Evolutionary conservation across 2,329 filamentous ascomycete species (phyloP).

Genomic region (Aspergillus unguis): DNA sequence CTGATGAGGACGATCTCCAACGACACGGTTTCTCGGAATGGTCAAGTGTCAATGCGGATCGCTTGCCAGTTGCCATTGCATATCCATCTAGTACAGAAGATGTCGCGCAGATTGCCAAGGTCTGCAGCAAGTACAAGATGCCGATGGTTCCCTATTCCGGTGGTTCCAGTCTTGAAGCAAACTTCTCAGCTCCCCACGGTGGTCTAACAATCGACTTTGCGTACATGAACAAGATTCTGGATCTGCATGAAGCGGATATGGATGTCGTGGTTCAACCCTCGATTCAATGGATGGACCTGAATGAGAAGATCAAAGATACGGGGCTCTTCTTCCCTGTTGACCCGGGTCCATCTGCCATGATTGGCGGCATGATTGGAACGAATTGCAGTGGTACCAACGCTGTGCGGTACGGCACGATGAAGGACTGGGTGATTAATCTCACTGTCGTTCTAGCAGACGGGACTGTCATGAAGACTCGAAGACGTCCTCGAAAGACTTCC

Average conservation of each 20-base stretch:
- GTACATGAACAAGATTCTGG: constrained; percentile 77
- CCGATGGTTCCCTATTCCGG: constrained; percentile 86
- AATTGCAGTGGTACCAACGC: constrained; percentile 64
- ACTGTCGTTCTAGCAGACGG: constrained; percentile 70
- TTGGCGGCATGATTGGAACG: constrained; percentile 63
- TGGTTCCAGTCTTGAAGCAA: constrained; percentile 81
- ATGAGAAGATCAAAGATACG: constrained; percentile 67
- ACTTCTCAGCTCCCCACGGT: constrained; percentile 82
- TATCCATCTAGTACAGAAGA: constrained; percentile 64
- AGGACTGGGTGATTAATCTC: constrained; percentile 69
- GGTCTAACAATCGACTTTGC: constrained; percentile 88
- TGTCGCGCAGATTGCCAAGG: constrained; percentile 61
- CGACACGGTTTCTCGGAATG: constrained; percentile 68
- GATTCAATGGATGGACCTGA: constrained; percentile 88
- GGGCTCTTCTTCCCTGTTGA: constrained; percentile 91
- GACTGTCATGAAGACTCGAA: constrained; percentile 64
- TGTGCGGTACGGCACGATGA: constrained; percentile 69
- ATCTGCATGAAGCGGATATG: constrained; percentile 82
- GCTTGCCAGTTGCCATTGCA: constrained; percentile 62
- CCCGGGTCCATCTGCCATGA: constrained; percentile 64
- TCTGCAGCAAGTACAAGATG: constrained; percentile 75
- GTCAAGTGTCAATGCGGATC: constrained; percentile 65
- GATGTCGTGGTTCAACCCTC: constrained; percentile 89
- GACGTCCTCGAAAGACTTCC: constrained; percentile 64
- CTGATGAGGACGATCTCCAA: constrained; percentile 62